Conservation (phyloP, 164 flowering plant genomes). For the Piper longum region DNA sequence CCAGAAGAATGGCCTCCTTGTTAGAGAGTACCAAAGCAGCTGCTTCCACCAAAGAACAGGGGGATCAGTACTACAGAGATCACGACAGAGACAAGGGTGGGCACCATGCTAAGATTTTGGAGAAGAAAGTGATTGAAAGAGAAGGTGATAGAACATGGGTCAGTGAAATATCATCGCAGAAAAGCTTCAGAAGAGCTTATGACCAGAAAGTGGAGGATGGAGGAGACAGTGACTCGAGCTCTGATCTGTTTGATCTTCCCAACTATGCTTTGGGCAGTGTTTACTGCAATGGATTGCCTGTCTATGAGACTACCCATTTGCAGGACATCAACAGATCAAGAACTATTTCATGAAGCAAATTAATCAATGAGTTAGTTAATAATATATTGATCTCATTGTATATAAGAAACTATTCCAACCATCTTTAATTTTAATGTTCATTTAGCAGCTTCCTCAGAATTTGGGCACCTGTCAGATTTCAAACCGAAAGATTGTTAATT, state of each 20-base stretch:
- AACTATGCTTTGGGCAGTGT: constrained; percentile 44
- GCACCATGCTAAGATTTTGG: constrained; percentile 3
- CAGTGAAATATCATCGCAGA: constrained; percentile 11
- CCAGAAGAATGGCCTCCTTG: constrained; percentile 8
- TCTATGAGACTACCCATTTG: constrained; percentile 32
- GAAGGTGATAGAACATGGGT: constrained; percentile 19
- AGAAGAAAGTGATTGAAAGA: background rate
- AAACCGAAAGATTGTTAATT: too few species aligned
- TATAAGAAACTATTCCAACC: too few species aligned
- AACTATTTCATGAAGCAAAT: background rate
- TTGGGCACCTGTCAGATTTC: too few species aligned
- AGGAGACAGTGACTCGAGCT: constrained; percentile 73
- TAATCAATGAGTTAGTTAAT: too few species aligned
- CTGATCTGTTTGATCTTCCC: constrained; percentile 21
- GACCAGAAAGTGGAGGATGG: constrained; percentile 31
- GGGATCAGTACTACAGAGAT: constrained; percentile 28
- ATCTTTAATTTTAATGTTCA: too few species aligned
- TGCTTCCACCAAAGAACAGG: constrained; percentile 8
- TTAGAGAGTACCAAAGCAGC: constrained; percentile 3
- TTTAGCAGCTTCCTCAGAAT: too few species aligned
- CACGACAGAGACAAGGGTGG: constrained; percentile 15
- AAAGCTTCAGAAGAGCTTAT: constrained; percentile 10
- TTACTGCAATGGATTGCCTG: constrained; percentile 23
- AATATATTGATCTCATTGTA: too few species aligned
- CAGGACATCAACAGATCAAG: constrained; percentile 33